These are phyloP conservation scores for Globisporangium cylindrosporum DNA, from an alignment of 352 stramenopile genomes.

Conservation along the genomic window DNA sequence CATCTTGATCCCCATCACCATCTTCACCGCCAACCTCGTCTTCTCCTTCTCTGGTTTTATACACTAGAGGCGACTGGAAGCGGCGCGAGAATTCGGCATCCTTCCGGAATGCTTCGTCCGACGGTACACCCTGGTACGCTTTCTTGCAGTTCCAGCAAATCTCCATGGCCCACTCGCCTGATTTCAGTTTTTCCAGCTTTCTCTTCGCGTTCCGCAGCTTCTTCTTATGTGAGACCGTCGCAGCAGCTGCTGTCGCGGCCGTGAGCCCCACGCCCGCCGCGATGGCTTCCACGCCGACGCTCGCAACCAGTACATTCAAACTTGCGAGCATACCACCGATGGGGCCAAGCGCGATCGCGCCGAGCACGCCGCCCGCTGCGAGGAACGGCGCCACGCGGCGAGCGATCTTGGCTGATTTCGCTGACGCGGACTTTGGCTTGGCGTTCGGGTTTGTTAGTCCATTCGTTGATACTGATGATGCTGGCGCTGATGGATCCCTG, in stretches of 20 bases:
- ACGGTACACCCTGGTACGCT: constrained; percentile 31
- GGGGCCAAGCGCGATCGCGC: constrained; percentile 48
- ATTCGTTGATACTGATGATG: background rate
- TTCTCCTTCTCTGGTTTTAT: background rate
- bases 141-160: constrained; percentile 72
- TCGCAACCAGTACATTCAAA: constrained; percentile 52
- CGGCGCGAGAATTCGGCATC: constrained; percentile 53
- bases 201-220: constrained; percentile 41
- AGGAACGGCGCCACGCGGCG: constrained; percentile 41
- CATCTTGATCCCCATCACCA: background rate
- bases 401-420: constrained; percentile 16
- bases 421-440: constrained; percentile 2
- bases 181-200: constrained; percentile 38
- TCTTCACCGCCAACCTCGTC: background rate
- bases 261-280: constrained; percentile 60
- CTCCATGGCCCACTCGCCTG: constrained; percentile 61
- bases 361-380: constrained; percentile 57
- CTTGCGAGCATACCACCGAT: constrained; percentile 49
- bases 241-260: constrained; percentile 47
- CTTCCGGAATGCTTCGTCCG: constrained; percentile 52
- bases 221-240: constrained; percentile 47
- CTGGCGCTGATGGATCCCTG: background rate
- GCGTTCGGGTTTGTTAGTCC: too few species aligned
- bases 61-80: constrained; percentile 29
- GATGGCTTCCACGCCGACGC: constrained; percentile 51